Conservation (phyloP, 225 moss, liverwort and hornwort species). For the Antitrichia curtipendula region DNA sequence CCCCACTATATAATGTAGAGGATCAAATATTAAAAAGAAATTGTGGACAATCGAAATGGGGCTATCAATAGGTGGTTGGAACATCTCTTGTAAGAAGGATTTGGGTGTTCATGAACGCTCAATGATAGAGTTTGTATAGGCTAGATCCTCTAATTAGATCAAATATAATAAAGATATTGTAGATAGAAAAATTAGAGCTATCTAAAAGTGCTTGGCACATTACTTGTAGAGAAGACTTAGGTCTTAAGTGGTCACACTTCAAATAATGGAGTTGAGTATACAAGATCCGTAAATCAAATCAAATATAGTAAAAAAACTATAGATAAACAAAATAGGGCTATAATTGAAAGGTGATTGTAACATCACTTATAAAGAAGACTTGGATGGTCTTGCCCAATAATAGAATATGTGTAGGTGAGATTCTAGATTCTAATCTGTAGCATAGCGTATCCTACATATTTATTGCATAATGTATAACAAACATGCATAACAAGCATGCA, state of each 20-base stretch:
- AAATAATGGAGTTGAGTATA: background rate
- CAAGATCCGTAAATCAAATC: background rate
- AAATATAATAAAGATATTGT: background rate
- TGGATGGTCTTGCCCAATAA: background rate
- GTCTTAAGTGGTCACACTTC: background rate
- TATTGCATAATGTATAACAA: background rate
- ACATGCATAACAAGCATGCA: background rate
- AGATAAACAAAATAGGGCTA: background rate
- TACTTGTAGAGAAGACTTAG: background rate
- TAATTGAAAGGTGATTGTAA: background rate
- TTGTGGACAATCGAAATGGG: background rate
- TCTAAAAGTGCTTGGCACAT: background rate
- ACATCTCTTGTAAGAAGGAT: background rate
- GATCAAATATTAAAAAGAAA: background rate
- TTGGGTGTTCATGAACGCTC: background rate
- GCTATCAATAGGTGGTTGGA: background rate
- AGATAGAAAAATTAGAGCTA: background rate
- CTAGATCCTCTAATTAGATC: accelerated
- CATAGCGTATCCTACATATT: background rate
- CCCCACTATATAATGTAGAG: accelerated
- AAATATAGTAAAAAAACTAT: background rate
- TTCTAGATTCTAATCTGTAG: accelerated
- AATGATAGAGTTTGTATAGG: background rate
- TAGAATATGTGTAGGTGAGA: no score
- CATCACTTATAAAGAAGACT: background rate